These are phyloP conservation scores for Salvia splendens DNA, from an alignment of 257 asterid species.

Conservation along the genomic window DNA sequence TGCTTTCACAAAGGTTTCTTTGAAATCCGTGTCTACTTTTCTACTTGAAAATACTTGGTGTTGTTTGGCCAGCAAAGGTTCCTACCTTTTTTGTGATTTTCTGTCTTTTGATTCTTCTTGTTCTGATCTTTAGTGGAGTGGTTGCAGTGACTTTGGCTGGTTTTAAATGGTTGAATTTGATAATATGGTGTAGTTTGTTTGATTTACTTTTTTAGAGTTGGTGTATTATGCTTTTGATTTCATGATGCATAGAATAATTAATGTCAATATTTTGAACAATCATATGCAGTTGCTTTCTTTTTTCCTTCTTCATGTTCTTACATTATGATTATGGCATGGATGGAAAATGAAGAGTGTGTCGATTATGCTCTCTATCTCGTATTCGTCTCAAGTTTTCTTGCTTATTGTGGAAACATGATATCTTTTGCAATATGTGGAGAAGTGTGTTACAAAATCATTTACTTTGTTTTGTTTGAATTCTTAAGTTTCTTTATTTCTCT, in stretches of 20 bases:
- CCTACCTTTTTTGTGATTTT: constrained; percentile 19
- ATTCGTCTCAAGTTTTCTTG: constrained; percentile 9
- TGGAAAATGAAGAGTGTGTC: constrained; percentile 10
- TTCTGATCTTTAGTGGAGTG: background rate
- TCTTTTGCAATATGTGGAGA: background rate
- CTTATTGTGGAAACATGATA: background rate
- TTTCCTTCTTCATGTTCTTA: constrained; percentile 1
- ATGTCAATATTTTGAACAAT: background rate
- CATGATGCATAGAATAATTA: constrained; percentile 16
- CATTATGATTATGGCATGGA: constrained; percentile 6
- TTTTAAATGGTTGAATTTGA: constrained; percentile 18
- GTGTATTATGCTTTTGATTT: too few species aligned
- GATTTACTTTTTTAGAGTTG: background rate
- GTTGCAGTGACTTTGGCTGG: constrained; percentile 11
- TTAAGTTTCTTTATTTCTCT: constrained; percentile 24
- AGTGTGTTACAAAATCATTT: background rate
- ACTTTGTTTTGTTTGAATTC: background rate
- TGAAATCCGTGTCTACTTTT: background rate
- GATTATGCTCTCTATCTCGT: background rate
- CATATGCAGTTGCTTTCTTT: background rate
- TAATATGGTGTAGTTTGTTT: background rate
- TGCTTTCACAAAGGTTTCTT: constrained; percentile 75
- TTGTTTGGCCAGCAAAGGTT: constrained; percentile 23
- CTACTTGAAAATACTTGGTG: constrained; percentile 20
- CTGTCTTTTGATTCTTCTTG: background rate